A percentile compares a stretch with the other conserved stretches of the same genome.
Evolutionary conservation across 306 rosid species (phyloP).

Genomic region (Lathyrus oleraceus): DNA sequence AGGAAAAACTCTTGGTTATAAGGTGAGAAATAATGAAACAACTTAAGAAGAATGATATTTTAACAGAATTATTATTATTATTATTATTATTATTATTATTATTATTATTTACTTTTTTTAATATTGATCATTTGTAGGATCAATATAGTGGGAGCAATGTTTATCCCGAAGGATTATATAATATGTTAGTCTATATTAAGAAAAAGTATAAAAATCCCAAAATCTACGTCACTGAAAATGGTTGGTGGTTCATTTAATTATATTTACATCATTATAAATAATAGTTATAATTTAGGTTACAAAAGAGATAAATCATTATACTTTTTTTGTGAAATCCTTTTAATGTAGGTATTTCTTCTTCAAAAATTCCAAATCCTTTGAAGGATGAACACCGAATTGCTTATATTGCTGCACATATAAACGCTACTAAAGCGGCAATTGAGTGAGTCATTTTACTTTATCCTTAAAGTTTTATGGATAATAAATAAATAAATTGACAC

Average conservation of each 20-base stretch:
- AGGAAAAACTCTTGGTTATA: conserved; percentile 37
- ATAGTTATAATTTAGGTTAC: not conserved
- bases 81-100: not conserved
- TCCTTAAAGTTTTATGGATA: not conserved
- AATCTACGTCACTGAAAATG: conserved; percentile 48
- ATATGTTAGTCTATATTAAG: conserved; percentile 25
- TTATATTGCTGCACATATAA: not conserved
- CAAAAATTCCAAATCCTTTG: not conserved
- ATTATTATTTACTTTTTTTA: not conserved
- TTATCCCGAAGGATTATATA: conserved; percentile 40
- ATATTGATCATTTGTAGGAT: not conserved
- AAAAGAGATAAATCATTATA: not conserved
- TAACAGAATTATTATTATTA: not conserved
- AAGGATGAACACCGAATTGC: not conserved
- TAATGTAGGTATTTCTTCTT: not conserved
- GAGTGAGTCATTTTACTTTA: not conserved
- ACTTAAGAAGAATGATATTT: not conserved
- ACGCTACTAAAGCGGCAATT: conserved; percentile 6
- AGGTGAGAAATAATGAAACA: conserved; percentile 25
- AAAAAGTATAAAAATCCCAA: conserved; percentile 32
- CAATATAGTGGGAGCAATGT: not conserved
- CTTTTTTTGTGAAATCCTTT: not conserved
- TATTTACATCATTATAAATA: not conserved
- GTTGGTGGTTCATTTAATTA: not conserved
- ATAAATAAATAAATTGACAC: not conserved